Percentiles rank a stretch among this genome's conserved stretches.
These are phyloP conservation scores for Boeremia lycopersici DNA, from an alignment of 2,329 filamentous ascomycete genomes.

Conservation along the genomic window DNA sequence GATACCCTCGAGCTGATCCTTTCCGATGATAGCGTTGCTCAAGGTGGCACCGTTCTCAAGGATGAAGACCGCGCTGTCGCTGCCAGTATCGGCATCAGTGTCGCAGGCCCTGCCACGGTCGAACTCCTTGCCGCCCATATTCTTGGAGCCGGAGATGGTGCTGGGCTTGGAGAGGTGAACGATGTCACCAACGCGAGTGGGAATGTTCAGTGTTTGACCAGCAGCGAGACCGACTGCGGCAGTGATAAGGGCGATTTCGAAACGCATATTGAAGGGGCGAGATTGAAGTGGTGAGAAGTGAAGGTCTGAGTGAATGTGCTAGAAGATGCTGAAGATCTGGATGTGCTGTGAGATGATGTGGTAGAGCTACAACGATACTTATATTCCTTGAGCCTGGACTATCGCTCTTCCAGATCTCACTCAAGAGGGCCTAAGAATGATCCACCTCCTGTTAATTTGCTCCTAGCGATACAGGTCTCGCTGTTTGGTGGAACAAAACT, in stretches of 20 bases:
- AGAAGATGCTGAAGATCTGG: neutral
- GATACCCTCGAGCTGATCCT: slow-evolving; percentile 55
- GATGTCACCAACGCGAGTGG: slow-evolving; percentile 31
- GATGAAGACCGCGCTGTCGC: slow-evolving; percentile 54
- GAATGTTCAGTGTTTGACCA: slow-evolving; percentile 38
- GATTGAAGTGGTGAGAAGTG: neutral
- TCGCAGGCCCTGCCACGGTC: slow-evolving; percentile 17
- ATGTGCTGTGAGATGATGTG: neutral
- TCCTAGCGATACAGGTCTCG: neutral
- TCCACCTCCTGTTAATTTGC: neutral
- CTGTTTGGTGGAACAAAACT: slow-evolving; percentile 10
- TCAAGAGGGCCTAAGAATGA: too few species aligned
- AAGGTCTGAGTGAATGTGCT: neutral
- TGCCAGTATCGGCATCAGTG: slow-evolving; percentile 18
- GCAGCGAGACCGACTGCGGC: slow-evolving; percentile 30
- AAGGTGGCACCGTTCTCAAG: slow-evolving; percentile 56
- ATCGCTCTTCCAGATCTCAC: too few species aligned
- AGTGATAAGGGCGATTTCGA: slow-evolving; percentile 28
- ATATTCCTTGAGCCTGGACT: neutral
- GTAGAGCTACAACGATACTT: neutral
- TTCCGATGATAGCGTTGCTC: slow-evolving; percentile 59
- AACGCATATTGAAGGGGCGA: slow-evolving; percentile 3
- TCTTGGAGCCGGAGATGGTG: slow-evolving; percentile 17
- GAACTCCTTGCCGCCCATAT: slow-evolving; percentile 18
- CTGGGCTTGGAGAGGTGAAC: slow-evolving; percentile 26